Evolutionary conservation across 164 flowering plant genomes (phyloP), one percentile per base, ranked within the genome.

Genomic region (Aristolochia contorta): DNA sequence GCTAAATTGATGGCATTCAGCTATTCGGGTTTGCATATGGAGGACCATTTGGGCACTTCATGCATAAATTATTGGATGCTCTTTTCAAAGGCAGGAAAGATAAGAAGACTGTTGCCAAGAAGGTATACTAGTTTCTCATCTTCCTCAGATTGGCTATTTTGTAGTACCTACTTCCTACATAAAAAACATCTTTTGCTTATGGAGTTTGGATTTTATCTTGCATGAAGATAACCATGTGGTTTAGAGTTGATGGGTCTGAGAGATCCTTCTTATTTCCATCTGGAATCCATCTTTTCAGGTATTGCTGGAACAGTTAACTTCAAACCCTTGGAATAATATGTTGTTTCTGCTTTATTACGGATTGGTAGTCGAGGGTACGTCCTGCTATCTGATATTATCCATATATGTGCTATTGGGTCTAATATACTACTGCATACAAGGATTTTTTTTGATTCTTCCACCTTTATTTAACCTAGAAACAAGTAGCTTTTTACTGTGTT

Each of bases 71-170:
- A 54, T 74, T 91, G 63, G 97, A 91, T 59, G 83, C 79, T 59
- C 69, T 91, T 61, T 94, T 94, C 81, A 86, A 88, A 68, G 99
- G 97, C 61, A 90, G 78, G 79, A 86, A 78, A 73, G 99, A 88
- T 67, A 50, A 73, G 0, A 78, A 70, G 67, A 85, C 99, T 8
- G 88, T 90, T 6, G 96, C 87, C 49, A 82, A 88, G 77, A 94
- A 91, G 99, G 99, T 93, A 78, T 24, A 18, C 23, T 46, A 46
- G 51, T 55, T 4, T 48, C 50, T n/a, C 24, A 49, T 49, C 19
- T 14, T 47, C 47, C 52, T 50, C 55, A 12, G 46, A 4, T 54
- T 33, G 18, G 52, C 14, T 49, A 18, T 18, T 18, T 15, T 12
- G 3, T 48, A 48, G 12, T 48, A 2, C 51, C 51, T 48, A 3